These are phyloP conservation scores for Myriangium duriaei DNA, from an alignment of 2,329 filamentous ascomycete genomes.

Conservation along the genomic window DNA sequence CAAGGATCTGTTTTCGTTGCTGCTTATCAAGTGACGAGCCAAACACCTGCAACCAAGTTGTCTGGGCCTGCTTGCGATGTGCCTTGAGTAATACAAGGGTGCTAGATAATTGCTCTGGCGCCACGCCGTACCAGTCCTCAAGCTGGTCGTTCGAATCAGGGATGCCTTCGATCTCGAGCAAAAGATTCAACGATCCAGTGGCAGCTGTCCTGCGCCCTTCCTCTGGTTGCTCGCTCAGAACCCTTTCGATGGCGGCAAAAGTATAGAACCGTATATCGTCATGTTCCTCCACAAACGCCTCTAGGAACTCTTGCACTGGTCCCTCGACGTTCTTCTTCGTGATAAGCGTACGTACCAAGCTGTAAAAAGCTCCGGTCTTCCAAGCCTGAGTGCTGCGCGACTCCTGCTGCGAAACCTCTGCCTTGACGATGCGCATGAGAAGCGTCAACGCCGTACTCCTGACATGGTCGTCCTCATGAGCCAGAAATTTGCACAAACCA, in stretches of 20 bases:
- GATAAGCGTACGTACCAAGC: constrained; percentile 52
- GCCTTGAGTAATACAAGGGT: constrained; percentile 51
- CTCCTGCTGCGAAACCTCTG: constrained; percentile 50
- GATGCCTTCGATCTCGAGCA: constrained; percentile 56
- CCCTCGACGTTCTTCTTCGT: constrained; percentile 43
- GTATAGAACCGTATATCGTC: constrained; percentile 80
- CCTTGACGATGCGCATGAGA: constrained; percentile 72
- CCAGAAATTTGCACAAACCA: constrained; percentile 49
- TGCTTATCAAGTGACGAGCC: constrained; percentile 52
- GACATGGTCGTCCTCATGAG: constrained; percentile 45
- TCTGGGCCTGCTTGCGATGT: constrained; percentile 70
- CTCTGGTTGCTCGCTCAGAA: neutral
- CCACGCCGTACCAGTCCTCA: constrained; percentile 53
- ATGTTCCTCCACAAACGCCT: constrained; percentile 66
- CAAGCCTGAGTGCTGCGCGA: constrained; percentile 49
- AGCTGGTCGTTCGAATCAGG: constrained; percentile 56
- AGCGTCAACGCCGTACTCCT: constrained; percentile 61
- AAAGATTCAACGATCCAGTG: constrained; percentile 25
- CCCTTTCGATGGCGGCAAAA: constrained; percentile 56
- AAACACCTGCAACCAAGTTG: constrained; percentile 74
- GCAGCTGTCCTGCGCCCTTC: neutral
- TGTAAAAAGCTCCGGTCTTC: constrained; percentile 47
- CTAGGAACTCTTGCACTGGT: constrained; percentile 58
- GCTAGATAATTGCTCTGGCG: constrained; percentile 56
- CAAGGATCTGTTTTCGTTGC: constrained; percentile 68